Evolutionary conservation across 805 yeast genomes (phyloP).

Genomic region (Geotrichum ghanense): DNA sequence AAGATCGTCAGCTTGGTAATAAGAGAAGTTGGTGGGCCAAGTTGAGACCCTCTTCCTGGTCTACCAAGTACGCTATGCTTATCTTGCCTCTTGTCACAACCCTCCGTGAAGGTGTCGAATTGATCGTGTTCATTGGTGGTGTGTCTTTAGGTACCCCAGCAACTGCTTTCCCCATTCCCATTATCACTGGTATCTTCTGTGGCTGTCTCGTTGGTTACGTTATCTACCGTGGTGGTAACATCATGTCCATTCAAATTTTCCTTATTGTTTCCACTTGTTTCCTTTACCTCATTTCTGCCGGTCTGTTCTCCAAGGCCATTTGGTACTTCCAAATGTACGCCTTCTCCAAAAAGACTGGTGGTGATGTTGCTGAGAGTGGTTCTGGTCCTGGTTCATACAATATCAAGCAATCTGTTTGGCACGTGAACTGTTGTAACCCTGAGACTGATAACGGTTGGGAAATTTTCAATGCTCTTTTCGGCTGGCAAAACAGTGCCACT

Average conservation of each 20-base stretch:
- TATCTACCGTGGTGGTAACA: conserved; percentile 70
- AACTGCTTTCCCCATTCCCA: conserved; percentile 53
- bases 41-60: conserved; percentile 7
- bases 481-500: conserved; percentile 93
- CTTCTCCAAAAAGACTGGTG: conserved; percentile 68
- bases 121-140: conserved; percentile 86
- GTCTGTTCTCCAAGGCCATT: conserved; percentile 76
- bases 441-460: conserved; percentile 89
- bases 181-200: conserved; percentile 41
- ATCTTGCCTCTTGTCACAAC: conserved; percentile 78
- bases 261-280: conserved; percentile 67
- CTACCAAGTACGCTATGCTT: conserved; percentile 53
- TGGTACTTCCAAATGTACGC: conserved; percentile 81
- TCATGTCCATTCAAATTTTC: conserved; percentile 64
- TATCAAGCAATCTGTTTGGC: conserved; percentile 73
- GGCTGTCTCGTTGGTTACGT: conserved; percentile 56
- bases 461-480: conserved; percentile 77
- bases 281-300: conserved; percentile 76
- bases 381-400: conserved; percentile 92
- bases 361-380: conserved; percentile 79
- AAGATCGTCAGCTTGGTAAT: conserved; percentile 8
- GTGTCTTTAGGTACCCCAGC: conserved; percentile 65
- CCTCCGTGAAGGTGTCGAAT: conserved; percentile 82
- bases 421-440: conserved; percentile 89
- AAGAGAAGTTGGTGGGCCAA: background rate